These are phyloP conservation scores for Daedalea quercina DNA, from an alignment of 768 basidiomycete species.

Conservation along the genomic window DNA sequence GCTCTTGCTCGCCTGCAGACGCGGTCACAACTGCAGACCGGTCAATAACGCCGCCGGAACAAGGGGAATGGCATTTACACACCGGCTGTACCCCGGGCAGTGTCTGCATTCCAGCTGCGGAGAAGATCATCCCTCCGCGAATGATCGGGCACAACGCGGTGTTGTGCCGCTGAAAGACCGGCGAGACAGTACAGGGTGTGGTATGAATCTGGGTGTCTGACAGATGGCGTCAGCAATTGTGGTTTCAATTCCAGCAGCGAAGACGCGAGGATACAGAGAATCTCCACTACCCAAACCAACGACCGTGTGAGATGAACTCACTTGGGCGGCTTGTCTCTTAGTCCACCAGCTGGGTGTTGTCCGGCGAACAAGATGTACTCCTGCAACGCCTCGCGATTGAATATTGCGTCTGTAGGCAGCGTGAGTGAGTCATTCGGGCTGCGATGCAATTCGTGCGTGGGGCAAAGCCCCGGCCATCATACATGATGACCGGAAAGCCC, in stretches of 20 bases:
- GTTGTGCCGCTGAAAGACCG: conserved; percentile 86
- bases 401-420: conserved; percentile 32
- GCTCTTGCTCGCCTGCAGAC: conserved; percentile 11
- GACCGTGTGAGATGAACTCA: too few species aligned
- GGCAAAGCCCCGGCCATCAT: too few species aligned
- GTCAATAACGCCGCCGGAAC: conserved; percentile 3
- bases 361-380: conserved; percentile 83
- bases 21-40: conserved; percentile 6
- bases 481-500: background rate
- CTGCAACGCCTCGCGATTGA: conserved; percentile 70
- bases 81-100: conserved; percentile 5
- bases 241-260: background rate
- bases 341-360: conserved; percentile 79
- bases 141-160: conserved; percentile 40
- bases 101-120: conserved; percentile 11
- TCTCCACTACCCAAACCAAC: too few species aligned
- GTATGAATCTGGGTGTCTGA: conserved; percentile 85
- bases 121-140: conserved; percentile 12
- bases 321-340: conserved; percentile 96
- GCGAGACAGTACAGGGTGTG: conserved; percentile 92
- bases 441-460: too few species aligned
- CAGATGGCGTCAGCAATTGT: background rate
- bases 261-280: conserved; percentile 1
- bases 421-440: too few species aligned
- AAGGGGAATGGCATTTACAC: conserved; percentile 10